These are phyloP conservation scores for Aphanomyces cochlioides DNA, from an alignment of 352 stramenopile genomes.

Conservation along the genomic window DNA sequence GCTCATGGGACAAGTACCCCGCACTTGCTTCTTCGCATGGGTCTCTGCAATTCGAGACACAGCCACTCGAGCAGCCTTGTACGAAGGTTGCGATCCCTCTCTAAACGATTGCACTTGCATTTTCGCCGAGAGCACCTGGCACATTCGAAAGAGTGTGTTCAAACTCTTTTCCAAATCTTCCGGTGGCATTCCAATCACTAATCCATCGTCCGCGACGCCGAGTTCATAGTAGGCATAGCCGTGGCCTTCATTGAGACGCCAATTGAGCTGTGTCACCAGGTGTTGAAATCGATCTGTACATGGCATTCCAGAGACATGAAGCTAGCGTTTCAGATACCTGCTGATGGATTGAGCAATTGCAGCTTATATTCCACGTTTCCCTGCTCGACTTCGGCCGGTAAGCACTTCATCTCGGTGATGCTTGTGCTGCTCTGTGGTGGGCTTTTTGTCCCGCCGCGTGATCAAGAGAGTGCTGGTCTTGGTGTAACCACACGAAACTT, in stretches of 20 bases:
- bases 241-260: constrained; percentile 85
- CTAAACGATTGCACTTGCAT: constrained; percentile 64
- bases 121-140: constrained; percentile 59
- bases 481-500: constrained; percentile 16
- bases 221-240: constrained; percentile 84
- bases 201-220: constrained; percentile 81
- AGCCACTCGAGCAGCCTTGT: constrained; percentile 49
- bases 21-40: constrained; percentile 55
- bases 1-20: constrained; percentile 36
- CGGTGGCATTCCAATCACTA: constrained; percentile 59
- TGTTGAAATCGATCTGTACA: constrained; percentile 66
- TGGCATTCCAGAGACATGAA: neutral
- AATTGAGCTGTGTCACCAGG: constrained; percentile 88
- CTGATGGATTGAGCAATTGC: constrained; percentile 66
- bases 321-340: constrained; percentile 34
- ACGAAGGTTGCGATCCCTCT: constrained; percentile 36
- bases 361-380: constrained; percentile 91
- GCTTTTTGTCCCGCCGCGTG: neutral
- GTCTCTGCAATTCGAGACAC: constrained; percentile 51
- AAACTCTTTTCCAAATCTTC: constrained; percentile 69
- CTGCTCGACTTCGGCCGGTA: constrained; percentile 82
- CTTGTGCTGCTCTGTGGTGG: neutral
- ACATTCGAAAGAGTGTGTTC: constrained; percentile 67
- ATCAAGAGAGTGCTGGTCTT: constrained; percentile 9
- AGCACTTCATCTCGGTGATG: constrained; percentile 8